phyloP scores from a whole-genome alignment of 352 stramenopile species.

The Phytophthora gonapodyides region DNA sequence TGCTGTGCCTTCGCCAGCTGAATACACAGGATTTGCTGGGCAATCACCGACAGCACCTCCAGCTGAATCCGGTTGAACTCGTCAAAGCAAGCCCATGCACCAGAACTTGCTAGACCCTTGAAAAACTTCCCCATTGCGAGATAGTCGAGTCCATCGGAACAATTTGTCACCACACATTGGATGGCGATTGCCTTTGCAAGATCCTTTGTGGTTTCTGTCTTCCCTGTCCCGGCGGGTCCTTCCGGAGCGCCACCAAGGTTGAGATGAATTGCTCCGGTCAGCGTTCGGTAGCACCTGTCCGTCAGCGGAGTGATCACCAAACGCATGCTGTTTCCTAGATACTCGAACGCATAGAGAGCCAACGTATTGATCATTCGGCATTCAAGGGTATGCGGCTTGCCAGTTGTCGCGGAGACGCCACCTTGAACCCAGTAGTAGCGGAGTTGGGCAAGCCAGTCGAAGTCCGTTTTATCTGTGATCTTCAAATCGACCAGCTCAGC shows the following conservation, averaged over 20 bases:
- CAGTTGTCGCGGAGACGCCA: slow-evolving; percentile 81
- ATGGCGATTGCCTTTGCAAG: slow-evolving; percentile 92
- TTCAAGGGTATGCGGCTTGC: slow-evolving; percentile 85
- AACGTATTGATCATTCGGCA: slow-evolving; percentile 95
- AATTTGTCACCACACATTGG: slow-evolving; percentile 95
- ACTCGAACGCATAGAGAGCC: slow-evolving; percentile 92
- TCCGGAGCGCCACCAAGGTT: slow-evolving; percentile 91
- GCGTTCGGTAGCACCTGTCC: slow-evolving; percentile 91
- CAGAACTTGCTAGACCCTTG: slow-evolving; percentile 90
- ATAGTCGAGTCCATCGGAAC: slow-evolving; percentile 90
- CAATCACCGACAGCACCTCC: slow-evolving; percentile 93
- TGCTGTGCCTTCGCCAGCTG: slow-evolving; percentile 85
- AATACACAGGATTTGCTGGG: slow-evolving; percentile 93
- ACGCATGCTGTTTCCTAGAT: slow-evolving; percentile 91
- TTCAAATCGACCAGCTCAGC: slow-evolving; percentile 88
- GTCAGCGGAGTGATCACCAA: slow-evolving; percentile 94
- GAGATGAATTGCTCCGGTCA: slow-evolving; percentile 91
- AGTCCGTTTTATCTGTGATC: slow-evolving; percentile 83
- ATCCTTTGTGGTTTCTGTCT: slow-evolving; percentile 94
- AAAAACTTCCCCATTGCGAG: slow-evolving; percentile 95
- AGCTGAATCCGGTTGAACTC: slow-evolving; percentile 95
- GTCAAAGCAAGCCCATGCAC: slow-evolving; percentile 92
- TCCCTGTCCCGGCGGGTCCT: slow-evolving; percentile 90
- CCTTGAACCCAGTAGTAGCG: slow-evolving; percentile 93
- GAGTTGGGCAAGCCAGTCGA: slow-evolving; percentile 94